Conservation (phyloP, 2,329 filamentous ascomycete species). For the Cucurbitaria berberidis region DNA sequence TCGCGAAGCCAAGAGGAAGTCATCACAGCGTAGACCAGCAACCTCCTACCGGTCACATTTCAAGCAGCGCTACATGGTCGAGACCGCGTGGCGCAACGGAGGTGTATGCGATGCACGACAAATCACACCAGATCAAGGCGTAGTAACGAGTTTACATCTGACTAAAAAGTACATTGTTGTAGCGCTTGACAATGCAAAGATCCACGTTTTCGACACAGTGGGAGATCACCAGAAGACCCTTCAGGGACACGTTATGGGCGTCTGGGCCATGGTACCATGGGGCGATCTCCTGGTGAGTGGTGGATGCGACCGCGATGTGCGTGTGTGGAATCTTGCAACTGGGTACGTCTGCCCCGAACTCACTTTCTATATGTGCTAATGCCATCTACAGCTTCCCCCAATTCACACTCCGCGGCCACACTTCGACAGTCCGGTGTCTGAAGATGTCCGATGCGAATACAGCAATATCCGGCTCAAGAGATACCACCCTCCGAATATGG, state of each 20-base stretch:
- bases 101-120: conserved; percentile 83
- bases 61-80: conserved; percentile 95
- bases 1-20: conserved; percentile 50
- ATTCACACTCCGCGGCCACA: conserved; percentile 84
- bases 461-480: conserved; percentile 93
- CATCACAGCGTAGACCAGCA: conserved; percentile 58
- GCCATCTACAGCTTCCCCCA: conserved; percentile 30
- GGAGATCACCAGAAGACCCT: conserved; percentile 87
- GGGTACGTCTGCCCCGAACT: conserved; percentile 64
- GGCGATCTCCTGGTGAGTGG: conserved; percentile 93
- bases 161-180: conserved; percentile 97
- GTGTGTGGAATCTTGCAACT: conserved; percentile 94
- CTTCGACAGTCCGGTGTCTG: conserved; percentile 92
- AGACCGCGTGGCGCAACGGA: conserved; percentile 93
- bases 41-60: conserved; percentile 95
- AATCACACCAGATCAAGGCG: conserved; percentile 94
- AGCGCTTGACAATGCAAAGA: conserved; percentile 96
- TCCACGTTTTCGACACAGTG: conserved; percentile 94
- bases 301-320: conserved; percentile 93
- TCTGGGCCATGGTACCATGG: conserved; percentile 99
- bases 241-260: conserved; percentile 96
- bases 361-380: conserved; percentile 12
- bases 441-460: conserved; percentile 97
- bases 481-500: conserved; percentile 95
- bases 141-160: conserved; percentile 93